phyloP scores from a whole-genome alignment of 805 yeast genomes.

The Starmera amethionina region DNA sequence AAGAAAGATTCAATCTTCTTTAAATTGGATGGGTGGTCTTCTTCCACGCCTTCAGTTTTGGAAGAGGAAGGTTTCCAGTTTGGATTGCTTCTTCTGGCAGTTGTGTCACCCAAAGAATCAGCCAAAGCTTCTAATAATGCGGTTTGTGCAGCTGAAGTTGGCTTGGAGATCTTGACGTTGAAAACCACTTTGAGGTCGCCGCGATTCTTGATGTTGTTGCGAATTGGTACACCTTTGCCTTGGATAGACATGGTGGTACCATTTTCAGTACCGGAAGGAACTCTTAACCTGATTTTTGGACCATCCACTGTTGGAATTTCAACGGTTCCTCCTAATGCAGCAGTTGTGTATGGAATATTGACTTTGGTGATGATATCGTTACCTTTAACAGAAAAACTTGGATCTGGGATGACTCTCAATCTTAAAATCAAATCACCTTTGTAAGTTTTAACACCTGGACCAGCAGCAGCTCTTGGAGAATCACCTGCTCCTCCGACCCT shows the following conservation, averaged over 20 bases:
- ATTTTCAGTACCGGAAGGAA: slow-evolving; percentile 76
- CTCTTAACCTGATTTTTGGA: slow-evolving; percentile 59
- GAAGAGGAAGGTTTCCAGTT: slow-evolving; percentile 8
- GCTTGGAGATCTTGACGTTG: slow-evolving; percentile 61
- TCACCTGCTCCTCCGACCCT: slow-evolving; percentile 87
- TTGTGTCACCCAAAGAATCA: slow-evolving; percentile 72
- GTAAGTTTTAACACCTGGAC: slow-evolving; percentile 52
- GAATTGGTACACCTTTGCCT: slow-evolving; percentile 77
- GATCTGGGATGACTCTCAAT: slow-evolving; percentile 68
- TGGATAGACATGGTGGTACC: slow-evolving; percentile 71
- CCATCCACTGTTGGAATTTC: slow-evolving; percentile 90
- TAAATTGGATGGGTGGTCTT: slow-evolving; percentile 36
- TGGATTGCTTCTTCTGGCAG: slow-evolving; percentile 52
- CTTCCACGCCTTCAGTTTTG: not conserved
- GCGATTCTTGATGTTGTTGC: slow-evolving; percentile 40
- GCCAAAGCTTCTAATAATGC: slow-evolving; percentile 92
- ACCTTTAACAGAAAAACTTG: slow-evolving; percentile 55
- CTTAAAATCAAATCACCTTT: slow-evolving; percentile 88
- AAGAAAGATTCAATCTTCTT: slow-evolving; percentile 44
- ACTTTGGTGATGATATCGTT: slow-evolving; percentile 56
- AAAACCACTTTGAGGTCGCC: slow-evolving; percentile 77
- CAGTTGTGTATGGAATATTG: slow-evolving; percentile 86
- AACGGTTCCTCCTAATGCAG: slow-evolving; percentile 88
- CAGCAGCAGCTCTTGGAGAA: slow-evolving; percentile 69
- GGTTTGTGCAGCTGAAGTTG: slow-evolving; percentile 75